Base-by-base conservation (phyloP, 2,329 filamentous ascomycete genomes). In the Colletotrichum endophyticum region DNA sequence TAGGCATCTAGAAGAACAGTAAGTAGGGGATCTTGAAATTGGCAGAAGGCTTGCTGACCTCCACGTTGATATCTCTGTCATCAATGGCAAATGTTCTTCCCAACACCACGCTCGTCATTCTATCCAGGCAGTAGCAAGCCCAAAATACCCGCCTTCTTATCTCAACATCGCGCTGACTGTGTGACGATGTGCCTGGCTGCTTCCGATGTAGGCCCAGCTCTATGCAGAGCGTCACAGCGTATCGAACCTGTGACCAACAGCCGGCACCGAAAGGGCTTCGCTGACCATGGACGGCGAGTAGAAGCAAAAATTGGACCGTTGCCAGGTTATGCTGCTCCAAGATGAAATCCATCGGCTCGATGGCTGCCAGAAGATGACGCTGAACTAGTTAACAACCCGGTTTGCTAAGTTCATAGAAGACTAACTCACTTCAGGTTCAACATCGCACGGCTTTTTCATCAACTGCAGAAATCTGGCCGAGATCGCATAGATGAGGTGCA, bases 1-100 rank as follows among this genome's bases (percentile, higher is more conserved):
- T 78, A 3, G 83, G 83, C 5, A 84, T 59, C 68, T 77, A 36
- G 13, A 12, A 59, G 4, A 8, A 19, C 2, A 11, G 15, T 62
- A 4, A 39, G 34, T 8, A 36, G 57, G 57, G 12, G 4, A 3
- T 36, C 8, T 67, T 27, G 8, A 15, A 5, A 44, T 8, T 9
- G 4, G 8, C 5, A 11, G 4, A 8, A 8, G 13, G 1, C 2
- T 8, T 12, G 69, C 75, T 66, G 0, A 82, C 79, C 73, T 82
- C 80, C 19, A 80, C 80, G 70, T 84, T 81, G 69, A 84, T 83
- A 25, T 84, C 83, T 53, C 81, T 70, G 56, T 85, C 83, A 2
- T 81, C 80, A 32, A 85, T 84, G 9, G 82, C 81, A 75, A 85
- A 84, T 1, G 84, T 80, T 9, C 84, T 73, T 2, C 84, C 84